Evolutionary conservation across 768 basidiomycete species (phyloP).

Genomic region (Tephrocybe sp.): DNA sequence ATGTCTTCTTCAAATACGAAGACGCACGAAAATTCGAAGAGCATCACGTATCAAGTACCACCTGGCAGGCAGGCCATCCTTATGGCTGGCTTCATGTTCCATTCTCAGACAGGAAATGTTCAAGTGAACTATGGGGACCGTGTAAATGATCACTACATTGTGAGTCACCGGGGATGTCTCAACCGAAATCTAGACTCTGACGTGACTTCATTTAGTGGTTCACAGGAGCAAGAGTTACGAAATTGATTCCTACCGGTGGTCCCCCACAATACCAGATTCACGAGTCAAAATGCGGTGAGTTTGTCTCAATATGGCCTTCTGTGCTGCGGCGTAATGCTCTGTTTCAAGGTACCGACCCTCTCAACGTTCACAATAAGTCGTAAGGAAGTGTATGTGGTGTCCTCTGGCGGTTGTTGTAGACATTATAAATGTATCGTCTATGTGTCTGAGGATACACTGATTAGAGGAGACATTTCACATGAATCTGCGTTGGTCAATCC

Average conservation of each 20-base stretch:
- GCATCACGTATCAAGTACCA: constrained; percentile 6
- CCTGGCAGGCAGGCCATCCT: constrained; percentile 13
- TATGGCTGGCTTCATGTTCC: constrained; percentile 8
- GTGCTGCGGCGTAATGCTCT: background rate
- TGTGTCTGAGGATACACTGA: too few relatives aligned
- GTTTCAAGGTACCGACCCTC: background rate
- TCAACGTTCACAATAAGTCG: constrained; percentile 3
- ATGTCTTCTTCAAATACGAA: constrained; percentile 3
- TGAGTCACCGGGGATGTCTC: background rate
- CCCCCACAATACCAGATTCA: constrained; percentile 8
- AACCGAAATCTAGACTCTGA: background rate
- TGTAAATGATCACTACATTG: constrained; percentile 11
- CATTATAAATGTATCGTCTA: too few relatives aligned
- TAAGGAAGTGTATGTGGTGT: too few relatives aligned
- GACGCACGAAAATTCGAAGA: background rate
- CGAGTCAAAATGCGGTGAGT: background rate
- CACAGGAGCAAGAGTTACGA: constrained; percentile 7
- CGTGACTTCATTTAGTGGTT: constrained; percentile 7
- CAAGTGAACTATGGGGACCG: constrained; percentile 13
- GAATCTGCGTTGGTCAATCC: too few relatives aligned
- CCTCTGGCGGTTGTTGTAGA: too few relatives aligned
- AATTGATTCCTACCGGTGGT: constrained; percentile 5
- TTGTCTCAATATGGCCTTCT: too few relatives aligned
- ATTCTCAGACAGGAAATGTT: constrained; percentile 14
- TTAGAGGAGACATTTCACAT: too few relatives aligned